These are phyloP conservation scores for Dictyostelium discoideum DNA, from an alignment of 78 protist species.

Conservation along the genomic window dicty_2.7 NC_007088.5:5432001-5432500, in stretches of 20 bases:
- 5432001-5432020: slow-evolving; percentile 8
- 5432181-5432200: slow-evolving; percentile 14
- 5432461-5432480: too few species aligned
- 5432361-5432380: background rate
- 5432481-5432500: too few species aligned
- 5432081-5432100: background rate
- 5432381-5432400: background rate
- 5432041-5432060: background rate
- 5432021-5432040: background rate
- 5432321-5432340: background rate
- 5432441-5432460: too few species aligned
- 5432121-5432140: background rate
- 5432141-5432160: slow-evolving; percentile 4
- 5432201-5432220: background rate
- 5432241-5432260: background rate
- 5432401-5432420: too few species aligned
- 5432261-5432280: background rate
- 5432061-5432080: background rate
- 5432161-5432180: slow-evolving; percentile 2
- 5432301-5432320: background rate
- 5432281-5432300: background rate
- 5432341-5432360: background rate
- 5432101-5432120: slow-evolving; percentile 1
- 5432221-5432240: background rate
- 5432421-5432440: background rate